Evolutionary conservation across 2,329 filamentous ascomycete genomes (phyloP), one percentile per base, ranked within the genome.

Genomic region (Blastomyces gilchristii): DNA sequence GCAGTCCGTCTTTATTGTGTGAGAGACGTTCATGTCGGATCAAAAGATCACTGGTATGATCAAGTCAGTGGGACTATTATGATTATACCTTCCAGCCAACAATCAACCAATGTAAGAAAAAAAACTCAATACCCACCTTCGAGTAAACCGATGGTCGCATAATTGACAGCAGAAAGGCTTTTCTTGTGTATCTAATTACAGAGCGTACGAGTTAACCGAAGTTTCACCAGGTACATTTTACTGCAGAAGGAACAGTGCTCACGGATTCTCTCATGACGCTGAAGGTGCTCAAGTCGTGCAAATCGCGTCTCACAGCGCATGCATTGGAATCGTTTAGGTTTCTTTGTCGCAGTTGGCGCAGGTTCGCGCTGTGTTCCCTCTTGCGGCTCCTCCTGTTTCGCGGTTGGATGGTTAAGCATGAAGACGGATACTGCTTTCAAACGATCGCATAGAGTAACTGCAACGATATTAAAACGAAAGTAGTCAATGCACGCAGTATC

Each of bases 121-220:
- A 22, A 50, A 50, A 2, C 11, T 28, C 22, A 12, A 50, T 28
- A 22, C 49, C 22, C 49, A 76, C 75, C 75, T 77, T 68, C 75
- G 69, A 11, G 75, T 76, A 67, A 77, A 77, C 11, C 74, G 75
- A 65, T 75, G 75, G 52, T 75, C 75, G 66, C 75, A 77, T 64
- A 74, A 70, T 49, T 69, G 65, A 65, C 75, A 77, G 50, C 69
- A 67, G 67, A 77, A 77, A 8, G 75, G 75, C 66, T 77, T 77
- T 63, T 76, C 71, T 34, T 75, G 73, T 53, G 74, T 77, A 66
- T 77, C 74, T 66, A 52, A 22, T 2, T 25, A 57, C 28, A 34
- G 7, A 34, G 34, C 34, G 6, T 3, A 31, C 18, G 5, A 41
- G 58, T 60, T 41, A 60, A 50, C 58, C 14, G 16, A 9, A 22